Conservation (phyloP, 2,329 filamentous ascomycete genomes). For the Penicillium sp. region DNA sequence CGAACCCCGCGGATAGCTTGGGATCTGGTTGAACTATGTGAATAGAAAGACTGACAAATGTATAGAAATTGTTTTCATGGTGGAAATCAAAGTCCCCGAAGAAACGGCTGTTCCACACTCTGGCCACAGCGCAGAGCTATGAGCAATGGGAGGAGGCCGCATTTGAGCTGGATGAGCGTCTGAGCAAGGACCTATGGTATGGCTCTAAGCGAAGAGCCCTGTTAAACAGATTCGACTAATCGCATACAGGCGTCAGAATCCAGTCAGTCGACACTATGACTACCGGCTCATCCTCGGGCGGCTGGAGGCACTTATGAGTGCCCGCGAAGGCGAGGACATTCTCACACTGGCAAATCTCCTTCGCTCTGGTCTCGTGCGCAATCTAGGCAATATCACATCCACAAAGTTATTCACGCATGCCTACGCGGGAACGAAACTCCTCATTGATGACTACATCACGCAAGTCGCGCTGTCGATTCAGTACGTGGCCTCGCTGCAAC, state of each 20-base stretch:
- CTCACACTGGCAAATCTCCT: slow-evolving; percentile 78
- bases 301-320: slow-evolving; percentile 71
- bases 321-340: slow-evolving; percentile 74
- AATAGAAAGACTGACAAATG: slow-evolving; percentile 13
- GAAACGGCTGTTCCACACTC: slow-evolving; percentile 68
- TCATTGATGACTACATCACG: slow-evolving; percentile 90
- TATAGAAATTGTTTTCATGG: slow-evolving; percentile 71
- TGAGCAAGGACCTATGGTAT: slow-evolving; percentile 81
- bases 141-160: slow-evolving; percentile 90
- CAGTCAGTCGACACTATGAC: slow-evolving; percentile 82
- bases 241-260: slow-evolving; percentile 76
- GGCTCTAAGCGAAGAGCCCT: not conserved
- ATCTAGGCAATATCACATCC: slow-evolving; percentile 88
- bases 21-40: not conserved
- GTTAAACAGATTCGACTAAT: not conserved
- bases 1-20: not conserved
- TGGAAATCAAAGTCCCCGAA: slow-evolving; percentile 68
- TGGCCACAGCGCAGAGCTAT: slow-evolving; percentile 72
- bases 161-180: slow-evolving; percentile 77
- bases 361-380: slow-evolving; percentile 76
- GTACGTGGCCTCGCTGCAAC: slow-evolving; percentile 73
- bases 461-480: slow-evolving; percentile 82
- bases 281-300: slow-evolving; percentile 82
- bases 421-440: slow-evolving; percentile 84
- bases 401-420: slow-evolving; percentile 82